Base-by-base conservation (phyloP, 2,329 filamentous ascomycete species). In the Ophiosphaerella herpotricha region DNA sequence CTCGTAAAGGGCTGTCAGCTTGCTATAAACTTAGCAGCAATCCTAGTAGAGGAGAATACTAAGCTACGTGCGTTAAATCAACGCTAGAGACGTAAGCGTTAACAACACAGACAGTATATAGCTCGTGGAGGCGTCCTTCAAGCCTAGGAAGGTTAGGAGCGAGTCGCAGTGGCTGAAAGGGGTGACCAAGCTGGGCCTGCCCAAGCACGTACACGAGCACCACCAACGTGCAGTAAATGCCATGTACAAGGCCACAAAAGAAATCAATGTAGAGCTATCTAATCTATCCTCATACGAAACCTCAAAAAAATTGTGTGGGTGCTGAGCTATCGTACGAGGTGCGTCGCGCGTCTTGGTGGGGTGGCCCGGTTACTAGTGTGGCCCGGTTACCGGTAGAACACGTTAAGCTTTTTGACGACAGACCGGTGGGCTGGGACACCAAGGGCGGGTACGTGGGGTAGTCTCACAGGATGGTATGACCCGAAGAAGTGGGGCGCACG, bases 101-200 rank as follows among this genome's bases (percentile, higher is more conserved):
- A 52, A 32, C 18, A 43, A 35, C 47, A 33, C 23, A 33, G 21
- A 43, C 46, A 48, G 42, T 54, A 54, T 54, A 47, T 54, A 43
- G 47, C 52, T 36, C 31, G n/a, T n/a, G 39, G 41, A 55, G 48
- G 47, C 11, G 44, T 34, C 40, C 36, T 52, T n/a, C 23, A 39
- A 13, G 49, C 44, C 26, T 14, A 38, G 14, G n/a, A 38, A 38
- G 36, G 36, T 38, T 14, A 38, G 14, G 18, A 21, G n/a, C 36
- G 48, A 29, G 39, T 29, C 35, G 31, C 16, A 39, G 40, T 29
- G 33, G 35, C 43, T 43, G 12, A 52, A 39, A 37, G 14, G 13
- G 29, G 21, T 29, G 40, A 41, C 12, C 26, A 24, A n/a, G 36
- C 12, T 39, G 29, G 7, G 39, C 12, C 43, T 24, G 24, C 23